Evolutionary conservation across 441 rosid genomes (phyloP), one percentile per base, ranked within the genome.

Genomic region (Omphalea diandra): DNA sequence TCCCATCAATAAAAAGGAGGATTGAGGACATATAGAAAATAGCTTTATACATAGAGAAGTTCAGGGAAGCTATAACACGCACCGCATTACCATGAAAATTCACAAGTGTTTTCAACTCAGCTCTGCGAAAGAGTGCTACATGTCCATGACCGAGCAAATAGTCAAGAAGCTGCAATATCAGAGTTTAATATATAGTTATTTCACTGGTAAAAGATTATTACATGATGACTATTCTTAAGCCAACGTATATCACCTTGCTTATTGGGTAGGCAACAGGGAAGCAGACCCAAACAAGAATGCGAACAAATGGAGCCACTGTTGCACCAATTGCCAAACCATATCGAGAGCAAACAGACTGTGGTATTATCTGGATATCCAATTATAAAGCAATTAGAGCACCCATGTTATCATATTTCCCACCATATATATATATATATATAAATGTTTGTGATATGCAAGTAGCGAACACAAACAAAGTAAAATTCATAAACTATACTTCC

Each of bases 251-350:
- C 27, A 93, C 98, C 98, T 93, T 93, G 88, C 98, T 93, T 73
- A 93, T 91, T 0, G 98, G 98, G 76, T 85, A 91, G 41, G 97
- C 93, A 83, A 93, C 81, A 1, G 98, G 98, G 73, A 82, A 89
- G 79, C 98, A 91, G 73, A 88, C 29, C 75, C 84, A 87, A 76
- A 93, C 97, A 78, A 93, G 93, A 72, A 93, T 68, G n/a, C 80
- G 90, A 58, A 93, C 98, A 68, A 84, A 57, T 17, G 96, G 97
- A 67, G 96, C 84, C 83, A 93, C 90, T 8, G 91, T 74, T 36
- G 96, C 91, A 67, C 98, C 97, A 73, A 91, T 85, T 24, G 93
- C 96, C 83, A 93, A 81, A 74, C 98, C 98, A 82, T 94, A 63
- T 54, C 94, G 85, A 66, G 97, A 86, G 83, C 97, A 94, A 47